phyloP scores from a whole-genome alignment of 768 basidiomycete species.

The Lactarius quietus region DNA sequence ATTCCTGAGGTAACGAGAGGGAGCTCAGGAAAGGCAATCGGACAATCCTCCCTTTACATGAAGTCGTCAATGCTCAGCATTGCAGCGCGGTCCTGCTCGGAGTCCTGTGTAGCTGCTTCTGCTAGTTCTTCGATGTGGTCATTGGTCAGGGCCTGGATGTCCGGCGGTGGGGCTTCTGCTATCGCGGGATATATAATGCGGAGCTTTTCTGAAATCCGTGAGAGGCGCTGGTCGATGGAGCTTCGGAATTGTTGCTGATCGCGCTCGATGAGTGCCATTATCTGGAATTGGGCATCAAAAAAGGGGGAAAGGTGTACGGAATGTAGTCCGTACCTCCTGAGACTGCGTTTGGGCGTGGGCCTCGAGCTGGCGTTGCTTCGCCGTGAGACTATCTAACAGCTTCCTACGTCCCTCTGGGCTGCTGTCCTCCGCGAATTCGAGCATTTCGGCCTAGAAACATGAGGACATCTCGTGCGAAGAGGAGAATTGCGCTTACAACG shows the following conservation, averaged over 20 bases:
- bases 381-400: not conserved
- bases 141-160: not conserved
- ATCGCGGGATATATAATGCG: not conserved
- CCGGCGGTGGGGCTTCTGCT: not conserved
- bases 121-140: not conserved
- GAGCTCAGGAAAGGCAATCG: not conserved
- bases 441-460: not conserved
- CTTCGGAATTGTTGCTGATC: not conserved
- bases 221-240: not conserved
- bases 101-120: not conserved
- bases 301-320: no score
- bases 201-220: not conserved
- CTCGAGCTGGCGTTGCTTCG: slow-evolving; percentile 8
- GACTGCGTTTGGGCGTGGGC: not conserved
- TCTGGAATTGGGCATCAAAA: not conserved
- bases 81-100: not conserved
- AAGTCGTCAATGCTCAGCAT: slow-evolving; percentile 1
- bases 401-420: slow-evolving; percentile 2
- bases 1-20: not conserved
- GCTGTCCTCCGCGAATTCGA: slow-evolving; percentile 1
- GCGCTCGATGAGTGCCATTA: slow-evolving; percentile 2
- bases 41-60: not conserved
- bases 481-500: not conserved
- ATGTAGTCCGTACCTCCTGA: not conserved
- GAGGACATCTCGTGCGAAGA: not conserved